A percentile compares a stretch with the other conserved stretches of the same genome.
Conservation (phyloP, 192 early-diverging fungal species). For the Gonapodya prolifera region DNA sequence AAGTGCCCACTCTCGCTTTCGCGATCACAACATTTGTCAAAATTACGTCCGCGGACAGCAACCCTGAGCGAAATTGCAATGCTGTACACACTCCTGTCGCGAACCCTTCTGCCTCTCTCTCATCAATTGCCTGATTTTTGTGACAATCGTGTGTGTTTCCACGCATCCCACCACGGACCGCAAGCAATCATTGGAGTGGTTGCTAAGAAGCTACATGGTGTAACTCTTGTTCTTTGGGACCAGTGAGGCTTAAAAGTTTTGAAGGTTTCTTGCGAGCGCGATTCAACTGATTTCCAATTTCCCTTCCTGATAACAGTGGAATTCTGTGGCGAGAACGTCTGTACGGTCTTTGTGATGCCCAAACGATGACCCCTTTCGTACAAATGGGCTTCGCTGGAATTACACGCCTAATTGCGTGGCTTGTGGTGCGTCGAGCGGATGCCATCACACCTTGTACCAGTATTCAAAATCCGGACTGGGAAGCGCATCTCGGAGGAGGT, state of each 20-base stretch:
- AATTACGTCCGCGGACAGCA: conserved; percentile 11
- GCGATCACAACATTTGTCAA: too few relatives aligned
- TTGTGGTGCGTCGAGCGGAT: conserved; percentile 17
- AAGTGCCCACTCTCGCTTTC: conserved; percentile 16
- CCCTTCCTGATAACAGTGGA: too few relatives aligned
- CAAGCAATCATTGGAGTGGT: conserved; percentile 28
- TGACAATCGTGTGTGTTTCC: conserved; percentile 13
- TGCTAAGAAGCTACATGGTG: conserved; percentile 23
- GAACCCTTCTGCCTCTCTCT: conserved; percentile 21
- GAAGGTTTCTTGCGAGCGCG: neutral
- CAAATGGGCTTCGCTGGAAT: conserved; percentile 26
- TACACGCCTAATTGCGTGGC: conserved; percentile 20
- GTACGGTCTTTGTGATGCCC: conserved; percentile 24
- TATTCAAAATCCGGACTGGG: conserved; percentile 27
- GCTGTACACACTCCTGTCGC: conserved; percentile 19
- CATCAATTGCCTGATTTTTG: conserved; percentile 15
- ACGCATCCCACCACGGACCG: conserved; percentile 28
- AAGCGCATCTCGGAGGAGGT: conserved; percentile 24
- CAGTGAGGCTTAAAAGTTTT: conserved; percentile 7
- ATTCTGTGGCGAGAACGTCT: conserved; percentile 31
- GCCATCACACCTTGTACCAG: conserved; percentile 28
- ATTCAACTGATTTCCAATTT: neutral
- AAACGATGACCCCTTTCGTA: conserved; percentile 24
- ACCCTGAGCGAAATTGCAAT: conserved; percentile 25
- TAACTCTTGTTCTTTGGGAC: conserved; percentile 23